phyloP scores from a whole-genome alignment of 208 protist species.

The Leishmania tarentolae region DNA sequence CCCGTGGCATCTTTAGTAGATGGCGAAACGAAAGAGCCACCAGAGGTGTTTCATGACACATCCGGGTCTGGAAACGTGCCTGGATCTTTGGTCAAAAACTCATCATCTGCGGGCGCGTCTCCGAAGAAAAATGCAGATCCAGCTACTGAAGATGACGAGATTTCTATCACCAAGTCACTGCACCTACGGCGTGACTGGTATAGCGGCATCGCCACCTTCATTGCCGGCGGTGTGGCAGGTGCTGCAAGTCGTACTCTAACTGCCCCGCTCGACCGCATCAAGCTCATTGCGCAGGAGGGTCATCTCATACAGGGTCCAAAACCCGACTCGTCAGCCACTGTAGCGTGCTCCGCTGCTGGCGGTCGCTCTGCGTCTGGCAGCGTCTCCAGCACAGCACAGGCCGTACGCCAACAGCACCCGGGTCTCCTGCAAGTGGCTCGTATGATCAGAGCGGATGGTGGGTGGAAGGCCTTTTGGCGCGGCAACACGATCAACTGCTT shows the following conservation, averaged over 20 bases:
- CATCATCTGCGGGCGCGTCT: background rate
- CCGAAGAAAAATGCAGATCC: background rate
- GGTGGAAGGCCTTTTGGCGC: constrained; percentile 81
- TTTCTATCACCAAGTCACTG: constrained; percentile 25
- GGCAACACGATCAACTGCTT: constrained; percentile 92
- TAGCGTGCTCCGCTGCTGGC: background rate
- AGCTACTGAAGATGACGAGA: constrained; percentile 18
- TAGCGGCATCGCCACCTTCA: constrained; percentile 76
- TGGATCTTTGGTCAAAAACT: too few relatives aligned
- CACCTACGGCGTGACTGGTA: constrained; percentile 79
- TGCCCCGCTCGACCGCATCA: constrained; percentile 92
- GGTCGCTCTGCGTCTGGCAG: background rate
- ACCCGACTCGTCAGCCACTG: background rate
- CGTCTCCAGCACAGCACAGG: background rate
- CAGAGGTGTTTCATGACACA: background rate
- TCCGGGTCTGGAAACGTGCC: background rate
- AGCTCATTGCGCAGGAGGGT: constrained; percentile 92
- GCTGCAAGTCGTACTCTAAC: constrained; percentile 85
- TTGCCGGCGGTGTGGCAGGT: constrained; percentile 84
- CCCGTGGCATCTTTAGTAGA: background rate
- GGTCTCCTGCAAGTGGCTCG: constrained; percentile 69
- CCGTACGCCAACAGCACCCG: constrained; percentile 35
- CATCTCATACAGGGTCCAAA: constrained; percentile 48
- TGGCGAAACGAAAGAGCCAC: too few relatives aligned
- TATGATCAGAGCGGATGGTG: constrained; percentile 81